These are phyloP conservation scores for Hyaloperonospora arabidopsidis DNA, from an alignment of 352 stramenopile genomes.

Conservation along the genomic window DNA sequence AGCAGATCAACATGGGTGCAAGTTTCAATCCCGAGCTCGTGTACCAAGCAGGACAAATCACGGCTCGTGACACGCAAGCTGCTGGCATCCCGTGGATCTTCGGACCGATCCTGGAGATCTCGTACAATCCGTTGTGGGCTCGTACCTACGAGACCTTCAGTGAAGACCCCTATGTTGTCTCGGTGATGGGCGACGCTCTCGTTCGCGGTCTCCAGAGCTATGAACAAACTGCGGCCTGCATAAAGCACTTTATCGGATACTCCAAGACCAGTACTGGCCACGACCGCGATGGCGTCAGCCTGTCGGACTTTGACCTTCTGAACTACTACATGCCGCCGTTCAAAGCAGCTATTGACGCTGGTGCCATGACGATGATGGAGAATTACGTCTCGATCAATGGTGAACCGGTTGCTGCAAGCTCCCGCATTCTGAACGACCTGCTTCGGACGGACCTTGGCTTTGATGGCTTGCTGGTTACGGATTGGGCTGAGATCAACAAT, in stretches of 20 bases:
- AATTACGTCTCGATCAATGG: slow-evolving; percentile 90
- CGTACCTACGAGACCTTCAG: slow-evolving; percentile 92
- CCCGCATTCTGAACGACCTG: slow-evolving; percentile 69
- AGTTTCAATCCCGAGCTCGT: slow-evolving; percentile 84
- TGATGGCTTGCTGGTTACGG: slow-evolving; percentile 85
- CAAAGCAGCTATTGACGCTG: slow-evolving; percentile 70
- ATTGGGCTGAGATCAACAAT: slow-evolving; percentile 91
- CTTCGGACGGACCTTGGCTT: slow-evolving; percentile 84
- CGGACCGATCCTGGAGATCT: slow-evolving; percentile 81
- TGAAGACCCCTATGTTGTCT: slow-evolving; percentile 83
- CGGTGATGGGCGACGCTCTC: slow-evolving; percentile 69
- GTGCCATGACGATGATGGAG: slow-evolving; percentile 88
- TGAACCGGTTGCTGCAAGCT: slow-evolving; percentile 85
- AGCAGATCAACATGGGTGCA: slow-evolving; percentile 84
- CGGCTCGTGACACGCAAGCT: slow-evolving; percentile 74
- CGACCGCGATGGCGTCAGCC: slow-evolving; percentile 67
- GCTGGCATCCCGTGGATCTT: slow-evolving; percentile 89
- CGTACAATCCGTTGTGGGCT: slow-evolving; percentile 82
- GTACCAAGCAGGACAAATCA: slow-evolving; percentile 58
- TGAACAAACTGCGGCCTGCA: slow-evolving; percentile 62
- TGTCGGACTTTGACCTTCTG: slow-evolving; percentile 71
- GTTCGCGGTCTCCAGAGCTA: slow-evolving; percentile 77
- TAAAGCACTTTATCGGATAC: slow-evolving; percentile 89
- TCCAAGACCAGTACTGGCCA: slow-evolving; percentile 76
- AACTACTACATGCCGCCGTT: slow-evolving; percentile 85